Evolutionary conservation across 179 eudicot genomes (phyloP).

Genomic region (Patellifolia procumbens): DNA sequence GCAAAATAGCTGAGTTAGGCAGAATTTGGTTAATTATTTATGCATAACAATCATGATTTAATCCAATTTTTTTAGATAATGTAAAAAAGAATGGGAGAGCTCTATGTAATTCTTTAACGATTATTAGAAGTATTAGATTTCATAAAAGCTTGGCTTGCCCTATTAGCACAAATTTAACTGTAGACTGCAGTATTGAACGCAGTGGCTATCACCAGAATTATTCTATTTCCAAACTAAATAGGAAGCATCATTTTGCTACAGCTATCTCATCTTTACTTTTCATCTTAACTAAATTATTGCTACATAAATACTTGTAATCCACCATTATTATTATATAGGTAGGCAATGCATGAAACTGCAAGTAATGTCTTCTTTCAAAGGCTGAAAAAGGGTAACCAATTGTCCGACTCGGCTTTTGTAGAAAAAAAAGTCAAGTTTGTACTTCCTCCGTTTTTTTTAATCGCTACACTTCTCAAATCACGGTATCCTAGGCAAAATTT

Average conservation of each 20-base stretch:
- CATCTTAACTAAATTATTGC: background rate
- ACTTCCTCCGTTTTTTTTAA: too few relatives aligned
- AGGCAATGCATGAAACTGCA: too few relatives aligned
- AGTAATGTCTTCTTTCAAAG: too few relatives aligned
- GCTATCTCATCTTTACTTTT: background rate
- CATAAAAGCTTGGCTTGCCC: background rate
- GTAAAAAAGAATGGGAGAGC: slow-evolving; percentile 16
- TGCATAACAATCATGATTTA: slow-evolving; percentile 11
- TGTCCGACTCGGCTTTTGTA: too few relatives aligned
- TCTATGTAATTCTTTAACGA: background rate
- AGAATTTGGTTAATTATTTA: slow-evolving; percentile 4
- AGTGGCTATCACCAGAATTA: background rate
- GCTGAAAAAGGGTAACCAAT: too few relatives aligned
- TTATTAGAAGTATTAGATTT: background rate
- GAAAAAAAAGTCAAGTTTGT: too few relatives aligned
- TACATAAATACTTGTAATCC: too few relatives aligned
- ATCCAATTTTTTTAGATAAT: slow-evolving; percentile 15
- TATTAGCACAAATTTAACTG: slow-evolving; percentile 8
- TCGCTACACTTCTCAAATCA: too few relatives aligned
- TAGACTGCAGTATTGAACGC: slow-evolving; percentile 3
- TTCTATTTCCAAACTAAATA: background rate
- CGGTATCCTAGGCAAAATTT: too few relatives aligned
- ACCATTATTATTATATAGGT: too few relatives aligned
- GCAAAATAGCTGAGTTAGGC: slow-evolving; percentile 3
- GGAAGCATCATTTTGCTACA: background rate